phyloP scores from a whole-genome alignment of 2,329 filamentous ascomycete genomes.

The Catunica adiposa region DNA sequence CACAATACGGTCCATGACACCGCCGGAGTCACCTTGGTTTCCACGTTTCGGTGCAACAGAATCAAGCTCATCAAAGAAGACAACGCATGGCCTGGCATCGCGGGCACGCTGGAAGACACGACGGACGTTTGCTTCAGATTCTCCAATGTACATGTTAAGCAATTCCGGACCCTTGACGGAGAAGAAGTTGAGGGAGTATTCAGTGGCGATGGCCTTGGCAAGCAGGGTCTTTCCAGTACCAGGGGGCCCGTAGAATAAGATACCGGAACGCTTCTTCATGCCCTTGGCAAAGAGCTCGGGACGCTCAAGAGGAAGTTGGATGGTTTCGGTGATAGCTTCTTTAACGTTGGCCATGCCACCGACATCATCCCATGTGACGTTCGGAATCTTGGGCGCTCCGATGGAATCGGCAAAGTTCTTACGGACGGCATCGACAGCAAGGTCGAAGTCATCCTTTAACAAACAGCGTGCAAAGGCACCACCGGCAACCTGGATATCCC shows the following conservation, averaged over 20 bases:
- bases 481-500: constrained; percentile 78
- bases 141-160: constrained; percentile 92
- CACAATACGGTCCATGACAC: constrained; percentile 96
- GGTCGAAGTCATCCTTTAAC: constrained; percentile 69
- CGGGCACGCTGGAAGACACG: constrained; percentile 76
- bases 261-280: constrained; percentile 93
- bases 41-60: constrained; percentile 91
- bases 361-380: constrained; percentile 91
- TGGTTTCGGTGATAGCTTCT: constrained; percentile 92
- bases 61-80: constrained; percentile 88
- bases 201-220: constrained; percentile 82
- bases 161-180: constrained; percentile 82
- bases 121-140: constrained; percentile 81
- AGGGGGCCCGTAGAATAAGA: constrained; percentile 80
- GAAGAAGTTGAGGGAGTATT: constrained; percentile 91
- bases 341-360: constrained; percentile 88
- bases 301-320: constrained; percentile 77
- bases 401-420: constrained; percentile 98
- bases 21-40: constrained; percentile 91
- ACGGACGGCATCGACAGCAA: constrained; percentile 84
- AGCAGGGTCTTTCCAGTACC: constrained; percentile 87
- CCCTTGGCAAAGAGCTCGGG: constrained; percentile 92
- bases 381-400: constrained; percentile 92
- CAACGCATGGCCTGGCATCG: constrained; percentile 72
- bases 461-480: constrained; percentile 64